Conservation (phyloP, 176 grass and related monocot genomes). For the Bothriochloa decipiens region DNA sequence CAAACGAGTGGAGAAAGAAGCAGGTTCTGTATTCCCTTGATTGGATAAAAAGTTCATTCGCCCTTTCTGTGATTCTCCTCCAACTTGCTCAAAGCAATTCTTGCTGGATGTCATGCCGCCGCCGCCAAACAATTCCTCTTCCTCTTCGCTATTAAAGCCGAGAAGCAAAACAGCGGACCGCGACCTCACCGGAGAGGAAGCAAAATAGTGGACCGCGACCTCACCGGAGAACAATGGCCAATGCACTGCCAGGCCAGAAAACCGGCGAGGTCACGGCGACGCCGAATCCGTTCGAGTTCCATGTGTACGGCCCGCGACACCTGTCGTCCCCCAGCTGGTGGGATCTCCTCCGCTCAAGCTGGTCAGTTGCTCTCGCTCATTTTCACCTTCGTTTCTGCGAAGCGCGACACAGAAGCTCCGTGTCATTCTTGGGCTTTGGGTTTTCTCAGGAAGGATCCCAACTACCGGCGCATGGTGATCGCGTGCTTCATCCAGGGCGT, state of each 20-base stretch:
- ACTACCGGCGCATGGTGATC: constrained; percentile 75
- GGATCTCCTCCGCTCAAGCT: constrained; percentile 80
- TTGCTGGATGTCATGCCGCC: neutral
- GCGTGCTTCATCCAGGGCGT: constrained; percentile 87
- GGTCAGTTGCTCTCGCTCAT: constrained; percentile 35
- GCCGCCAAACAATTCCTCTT: neutral
- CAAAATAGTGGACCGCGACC: too few species aligned
- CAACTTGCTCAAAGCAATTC: constrained; percentile 4
- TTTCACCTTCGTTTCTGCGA: neutral
- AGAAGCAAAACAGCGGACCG: neutral
- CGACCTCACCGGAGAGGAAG: neutral
- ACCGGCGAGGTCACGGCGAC: neutral
- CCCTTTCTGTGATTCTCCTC: constrained; percentile 48
- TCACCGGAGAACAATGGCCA: constrained; percentile 35
- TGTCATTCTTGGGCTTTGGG: neutral
- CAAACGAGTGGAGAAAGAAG: constrained; percentile 25
- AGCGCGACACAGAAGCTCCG: neutral
- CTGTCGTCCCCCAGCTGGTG: constrained; percentile 67
- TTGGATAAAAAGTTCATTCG: constrained; percentile 25
- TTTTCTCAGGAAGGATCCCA: constrained; percentile 70
- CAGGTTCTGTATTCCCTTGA: constrained; percentile 34
- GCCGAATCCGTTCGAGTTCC: constrained; percentile 58
- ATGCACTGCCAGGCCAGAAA: constrained; percentile 22
- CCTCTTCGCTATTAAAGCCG: constrained; percentile 10
- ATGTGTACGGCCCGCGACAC: constrained; percentile 66